Conservation (phyloP, 2,329 filamentous ascomycete genomes). For the Metarhizium sp. region DNA sequence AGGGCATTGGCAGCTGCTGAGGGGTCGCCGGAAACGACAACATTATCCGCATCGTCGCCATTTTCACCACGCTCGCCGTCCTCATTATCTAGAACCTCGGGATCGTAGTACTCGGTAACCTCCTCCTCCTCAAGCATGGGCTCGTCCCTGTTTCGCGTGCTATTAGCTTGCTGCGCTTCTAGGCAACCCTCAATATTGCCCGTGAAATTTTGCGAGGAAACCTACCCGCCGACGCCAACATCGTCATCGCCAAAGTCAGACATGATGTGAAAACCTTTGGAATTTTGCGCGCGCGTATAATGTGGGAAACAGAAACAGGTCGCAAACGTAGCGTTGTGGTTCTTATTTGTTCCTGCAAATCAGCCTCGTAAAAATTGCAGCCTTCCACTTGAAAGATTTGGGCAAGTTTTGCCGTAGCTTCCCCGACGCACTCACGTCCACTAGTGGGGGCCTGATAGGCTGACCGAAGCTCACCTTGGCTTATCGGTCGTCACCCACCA, state of each 20-base stretch:
- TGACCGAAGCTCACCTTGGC: background rate
- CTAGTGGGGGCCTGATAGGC: background rate
- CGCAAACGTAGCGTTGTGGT: background rate
- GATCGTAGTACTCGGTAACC: conserved; percentile 45
- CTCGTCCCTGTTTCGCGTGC: conserved; percentile 45
- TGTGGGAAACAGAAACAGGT: background rate
- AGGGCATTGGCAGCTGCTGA: conserved; percentile 46
- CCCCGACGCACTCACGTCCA: conserved; percentile 10
- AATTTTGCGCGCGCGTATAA: background rate
- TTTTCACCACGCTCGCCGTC: conserved; percentile 41
- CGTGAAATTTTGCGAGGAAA: conserved; percentile 5
- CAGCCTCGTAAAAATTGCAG: conserved; percentile 21
- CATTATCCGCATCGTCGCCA: conserved; percentile 48
- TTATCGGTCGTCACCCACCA: conserved; percentile 18
- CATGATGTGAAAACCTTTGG: conserved; percentile 38
- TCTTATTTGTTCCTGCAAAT: background rate
- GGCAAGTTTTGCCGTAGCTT: conserved; percentile 21
- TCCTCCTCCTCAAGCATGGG: conserved; percentile 66
- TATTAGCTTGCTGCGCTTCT: background rate
- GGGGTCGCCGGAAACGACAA: conserved; percentile 53
- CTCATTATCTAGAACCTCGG: conserved; percentile 45
- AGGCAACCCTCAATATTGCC: background rate
- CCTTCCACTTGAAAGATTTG: conserved; percentile 13
- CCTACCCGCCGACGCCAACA: conserved; percentile 48
- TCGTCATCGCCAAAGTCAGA: conserved; percentile 66